phyloP scores from a whole-genome alignment of 768 basidiomycete genomes.

The Plicaturopsis crispa region DNA sequence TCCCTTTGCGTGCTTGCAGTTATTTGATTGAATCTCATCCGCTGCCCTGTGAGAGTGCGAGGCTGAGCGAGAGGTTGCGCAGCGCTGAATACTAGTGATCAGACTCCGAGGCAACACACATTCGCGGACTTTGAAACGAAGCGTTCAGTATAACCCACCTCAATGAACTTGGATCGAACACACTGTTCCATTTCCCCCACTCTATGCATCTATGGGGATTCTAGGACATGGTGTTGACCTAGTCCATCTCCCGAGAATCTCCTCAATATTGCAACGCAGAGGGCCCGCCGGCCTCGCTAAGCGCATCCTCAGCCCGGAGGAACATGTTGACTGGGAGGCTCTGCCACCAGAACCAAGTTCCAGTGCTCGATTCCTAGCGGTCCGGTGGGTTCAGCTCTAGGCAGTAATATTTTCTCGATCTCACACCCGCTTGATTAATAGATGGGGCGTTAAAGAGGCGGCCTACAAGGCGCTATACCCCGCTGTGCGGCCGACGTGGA shows the following conservation, averaged over 20 bases:
- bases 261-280: conserved; percentile 42
- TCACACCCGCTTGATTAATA: conserved; percentile 19
- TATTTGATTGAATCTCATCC: no score
- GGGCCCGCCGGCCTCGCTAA: conserved; percentile 38
- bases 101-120: no score
- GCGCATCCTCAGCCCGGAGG: conserved; percentile 51
- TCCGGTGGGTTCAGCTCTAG: conserved; percentile 32
- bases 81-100: no score
- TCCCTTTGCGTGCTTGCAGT: no score
- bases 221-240: conserved; percentile 76
- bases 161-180: no score
- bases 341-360: conserved; percentile 15
- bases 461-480: conserved; percentile 84
- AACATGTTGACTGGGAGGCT: conserved; percentile 34
- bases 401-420: neutral
- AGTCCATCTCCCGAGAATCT: conserved; percentile 60
- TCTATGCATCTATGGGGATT: conserved; percentile 40
- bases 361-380: conserved; percentile 52
- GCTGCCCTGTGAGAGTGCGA: no score
- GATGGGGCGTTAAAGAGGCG: conserved; percentile 83
- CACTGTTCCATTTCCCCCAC: no score
- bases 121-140: no score
- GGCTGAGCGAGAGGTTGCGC: no score
- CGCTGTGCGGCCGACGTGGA: conserved; percentile 55
- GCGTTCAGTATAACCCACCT: no score